A percentile compares a stretch with the other conserved stretches of the same genome.
phyloP scores from a whole-genome alignment of 768 basidiomycete genomes.

The Paxillus ammoniavirescens region DNA sequence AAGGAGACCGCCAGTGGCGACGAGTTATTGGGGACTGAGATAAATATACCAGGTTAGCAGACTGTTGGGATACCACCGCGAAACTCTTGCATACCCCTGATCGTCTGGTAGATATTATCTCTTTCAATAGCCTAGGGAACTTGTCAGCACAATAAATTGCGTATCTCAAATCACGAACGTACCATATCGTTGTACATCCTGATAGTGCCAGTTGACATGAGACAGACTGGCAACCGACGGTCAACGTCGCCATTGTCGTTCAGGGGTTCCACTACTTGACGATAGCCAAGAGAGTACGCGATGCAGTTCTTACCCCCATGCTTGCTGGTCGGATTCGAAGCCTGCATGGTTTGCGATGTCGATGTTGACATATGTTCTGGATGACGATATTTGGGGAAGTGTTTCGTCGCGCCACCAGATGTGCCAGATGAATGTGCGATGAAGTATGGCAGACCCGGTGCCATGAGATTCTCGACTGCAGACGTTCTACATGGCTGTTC shows the following conservation, averaged over 20 bases:
- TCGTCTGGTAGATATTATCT: slow-evolving; percentile 6
- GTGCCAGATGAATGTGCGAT: slow-evolving; percentile 22
- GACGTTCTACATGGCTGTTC: slow-evolving; percentile 18
- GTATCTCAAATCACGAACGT: neutral
- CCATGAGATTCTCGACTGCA: slow-evolving; percentile 21
- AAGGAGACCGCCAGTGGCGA: slow-evolving; percentile 17
- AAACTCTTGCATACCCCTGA: slow-evolving; percentile 4
- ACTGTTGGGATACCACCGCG: neutral
- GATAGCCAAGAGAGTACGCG: slow-evolving; percentile 20
- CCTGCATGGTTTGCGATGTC: slow-evolving; percentile 10
- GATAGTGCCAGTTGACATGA: slow-evolving; percentile 22
- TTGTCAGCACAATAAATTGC: neutral
- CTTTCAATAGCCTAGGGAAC: slow-evolving; percentile 12
- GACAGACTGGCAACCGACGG: slow-evolving; percentile 12
- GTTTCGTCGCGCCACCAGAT: slow-evolving; percentile 13
- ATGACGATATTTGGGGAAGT: slow-evolving; percentile 21
- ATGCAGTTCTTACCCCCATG: slow-evolving; percentile 17
- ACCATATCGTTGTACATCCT: slow-evolving; percentile 23
- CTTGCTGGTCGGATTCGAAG: slow-evolving; percentile 7
- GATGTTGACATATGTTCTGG: slow-evolving; percentile 19
- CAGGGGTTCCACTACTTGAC: slow-evolving; percentile 9
- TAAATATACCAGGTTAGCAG: neutral
- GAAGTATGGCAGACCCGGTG: slow-evolving; percentile 20
- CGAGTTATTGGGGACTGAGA: slow-evolving; percentile 13
- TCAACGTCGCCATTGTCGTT: slow-evolving; percentile 9